Evolutionary conservation across 306 rosid species (phyloP), one percentile per base, ranked within the genome.

Genomic region (Medicago arabica): DNA sequence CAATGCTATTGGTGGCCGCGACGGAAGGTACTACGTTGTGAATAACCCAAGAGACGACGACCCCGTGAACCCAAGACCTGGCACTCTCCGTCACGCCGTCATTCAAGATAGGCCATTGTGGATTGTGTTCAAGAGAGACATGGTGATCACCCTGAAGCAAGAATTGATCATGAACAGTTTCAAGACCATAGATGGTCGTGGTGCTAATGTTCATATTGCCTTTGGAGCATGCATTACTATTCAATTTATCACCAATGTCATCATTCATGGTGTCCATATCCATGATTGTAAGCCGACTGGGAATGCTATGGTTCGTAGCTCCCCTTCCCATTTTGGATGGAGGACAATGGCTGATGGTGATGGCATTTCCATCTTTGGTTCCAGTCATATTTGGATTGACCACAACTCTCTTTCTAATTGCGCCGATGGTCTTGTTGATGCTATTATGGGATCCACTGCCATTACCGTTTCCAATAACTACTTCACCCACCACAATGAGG

Each of bases 401-500:
- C 98, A 95, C 72, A 95, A 95, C 49, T 95, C 97, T 1, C 88
- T 95, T 1, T 87, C 97, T 11, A 89, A 68, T 12, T 95, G 98
- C 64, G 85, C 97, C 7, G 98, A 95, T 79, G 98, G 98, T 6
- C 98, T 95, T 19, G 18, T 95, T 68, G 98, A 95, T 59, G 98
- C 97, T 51, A 60, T 95, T 6, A 92, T 95, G 91, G 98, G 93
- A 18, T 95, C 98, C 0, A 95, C 98, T 41, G 93, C 98, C 36
- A 83, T 95, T 40, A 95, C 98, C 61, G 86, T 95, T 40, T 95
- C 98, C 9, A 95, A 89, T 83, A 95, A 95, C 87, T 88, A 79
- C 85, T 92, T 95, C 82, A 95, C 97, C 62, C 93, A 86, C 74
- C 98, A 95, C 85, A 89, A 95, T 14, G 98, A 95, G 97, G 98